Percentiles rank a stretch among this genome's conserved stretches.
Conservation (phyloP, 441 rosid genomes). For the Aquilaria agallochum region DNA sequence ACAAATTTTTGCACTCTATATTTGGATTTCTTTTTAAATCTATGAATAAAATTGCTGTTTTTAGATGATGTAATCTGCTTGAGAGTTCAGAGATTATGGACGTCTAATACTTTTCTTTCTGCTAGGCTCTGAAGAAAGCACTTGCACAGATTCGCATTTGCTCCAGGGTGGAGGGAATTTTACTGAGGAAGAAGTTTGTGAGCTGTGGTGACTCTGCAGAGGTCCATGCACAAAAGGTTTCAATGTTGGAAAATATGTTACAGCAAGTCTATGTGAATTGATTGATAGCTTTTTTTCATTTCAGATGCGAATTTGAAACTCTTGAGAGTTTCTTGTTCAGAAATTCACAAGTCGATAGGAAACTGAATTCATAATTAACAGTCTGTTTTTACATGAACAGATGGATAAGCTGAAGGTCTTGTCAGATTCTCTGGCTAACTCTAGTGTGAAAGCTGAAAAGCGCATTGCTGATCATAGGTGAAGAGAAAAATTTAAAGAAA, state of each 20-base stretch:
- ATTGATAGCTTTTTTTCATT: slow-evolving; percentile 1
- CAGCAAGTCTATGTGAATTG: slow-evolving; percentile 2
- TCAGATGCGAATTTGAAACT: slow-evolving; percentile 11
- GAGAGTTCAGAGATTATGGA: slow-evolving; percentile 2
- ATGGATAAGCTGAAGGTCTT: slow-evolving; percentile 93
- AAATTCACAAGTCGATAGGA: slow-evolving; percentile 10
- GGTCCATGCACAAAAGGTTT: slow-evolving; percentile 91
- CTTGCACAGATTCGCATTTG: slow-evolving; percentile 74
- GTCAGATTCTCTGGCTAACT: slow-evolving; percentile 86
- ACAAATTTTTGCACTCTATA: no score
- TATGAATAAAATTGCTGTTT: no score
- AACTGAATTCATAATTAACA: not conserved
- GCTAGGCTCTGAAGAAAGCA: slow-evolving; percentile 78
- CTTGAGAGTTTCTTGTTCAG: slow-evolving; percentile 8
- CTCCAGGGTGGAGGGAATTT: slow-evolving; percentile 76
- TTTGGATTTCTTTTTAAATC: no score
- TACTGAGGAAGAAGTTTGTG: slow-evolving; percentile 60
- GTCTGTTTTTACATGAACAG: slow-evolving; percentile 42
- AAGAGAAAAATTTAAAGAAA: slow-evolving; percentile 2
- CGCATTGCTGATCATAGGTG: slow-evolving; percentile 90
- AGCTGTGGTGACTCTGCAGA: slow-evolving; percentile 84
- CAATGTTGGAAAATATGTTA: not conserved
- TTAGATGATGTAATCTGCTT: no score
- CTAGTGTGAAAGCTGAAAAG: slow-evolving; percentile 79
- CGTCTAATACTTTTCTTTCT: slow-evolving; percentile 21